Conservation (phyloP, 2,329 filamentous ascomycete genomes). For the Calonectria hawksworthii region DNA sequence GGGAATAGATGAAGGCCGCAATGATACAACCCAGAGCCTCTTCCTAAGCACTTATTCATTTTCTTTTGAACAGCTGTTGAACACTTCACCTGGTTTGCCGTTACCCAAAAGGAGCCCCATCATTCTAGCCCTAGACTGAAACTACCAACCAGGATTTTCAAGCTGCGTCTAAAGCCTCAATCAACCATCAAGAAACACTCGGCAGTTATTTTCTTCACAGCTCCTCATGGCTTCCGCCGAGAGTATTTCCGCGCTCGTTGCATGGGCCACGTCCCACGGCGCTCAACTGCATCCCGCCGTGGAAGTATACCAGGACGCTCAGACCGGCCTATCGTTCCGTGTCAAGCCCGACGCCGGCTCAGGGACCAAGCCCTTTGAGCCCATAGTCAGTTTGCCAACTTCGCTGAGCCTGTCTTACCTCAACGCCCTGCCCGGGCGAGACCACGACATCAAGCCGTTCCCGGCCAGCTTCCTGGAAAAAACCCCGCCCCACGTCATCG, state of each 20-base stretch:
- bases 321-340: constrained; percentile 68
- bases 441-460: constrained; percentile 52
- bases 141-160: constrained; percentile 6
- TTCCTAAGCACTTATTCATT: too few species aligned
- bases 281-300: constrained; percentile 65
- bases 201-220: neutral
- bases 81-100: neutral
- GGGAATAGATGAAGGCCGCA: neutral
- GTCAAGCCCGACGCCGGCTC: constrained; percentile 53
- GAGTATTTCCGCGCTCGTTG: constrained; percentile 54
- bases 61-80: neutral
- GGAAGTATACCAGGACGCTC: constrained; percentile 65
- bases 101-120: neutral
- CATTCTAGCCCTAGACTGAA: neutral
- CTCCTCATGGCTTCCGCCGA: constrained; percentile 32
- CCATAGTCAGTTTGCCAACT: constrained; percentile 67
- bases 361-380: constrained; percentile 53
- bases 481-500: constrained; percentile 70
- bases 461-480: constrained; percentile 63
- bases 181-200: neutral
- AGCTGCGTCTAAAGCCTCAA: constrained; percentile 4
- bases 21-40: neutral
- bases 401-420: constrained; percentile 70
- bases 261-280: constrained; percentile 63
- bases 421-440: constrained; percentile 59